A percentile compares a stretch with the other conserved stretches of the same genome.
Conservation (phyloP, 1,284 basidiomycete genomes). For the Leccinum pachyderme region DNA sequence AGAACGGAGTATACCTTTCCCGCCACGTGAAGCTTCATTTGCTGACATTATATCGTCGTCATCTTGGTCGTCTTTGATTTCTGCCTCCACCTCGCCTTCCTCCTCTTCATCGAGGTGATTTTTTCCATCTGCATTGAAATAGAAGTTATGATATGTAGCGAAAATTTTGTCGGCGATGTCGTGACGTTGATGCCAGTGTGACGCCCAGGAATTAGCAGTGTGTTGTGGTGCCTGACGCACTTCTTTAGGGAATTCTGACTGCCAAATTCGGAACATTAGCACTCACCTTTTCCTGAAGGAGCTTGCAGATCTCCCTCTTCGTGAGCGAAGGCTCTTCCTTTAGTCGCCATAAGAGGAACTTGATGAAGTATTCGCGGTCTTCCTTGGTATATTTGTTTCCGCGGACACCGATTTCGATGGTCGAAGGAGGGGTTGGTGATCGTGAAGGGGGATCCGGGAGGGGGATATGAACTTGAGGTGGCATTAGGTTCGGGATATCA, state of each 20-base stretch:
- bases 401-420: conserved; percentile 40
- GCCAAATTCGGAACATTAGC: neutral
- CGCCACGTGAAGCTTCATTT: conserved; percentile 8
- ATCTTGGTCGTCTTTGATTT: conserved; percentile 34
- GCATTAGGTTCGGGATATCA: conserved; percentile 44
- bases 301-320: conserved; percentile 51
- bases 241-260: conserved; percentile 11
- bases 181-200: conserved; percentile 59
- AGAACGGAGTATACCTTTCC: conserved; percentile 9
- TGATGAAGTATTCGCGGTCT: conserved; percentile 62
- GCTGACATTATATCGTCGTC: conserved; percentile 33
- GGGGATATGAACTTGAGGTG: conserved; percentile 53
- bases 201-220: conserved; percentile 52
- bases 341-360: conserved; percentile 60
- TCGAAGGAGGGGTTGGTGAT: conserved; percentile 62
- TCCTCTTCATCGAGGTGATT: conserved; percentile 36
- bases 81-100: conserved; percentile 35
- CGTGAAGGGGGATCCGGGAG: conserved; percentile 61
- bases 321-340: conserved; percentile 49
- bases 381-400: conserved; percentile 62
- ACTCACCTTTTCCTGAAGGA: conserved; percentile 52
- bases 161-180: conserved; percentile 63
- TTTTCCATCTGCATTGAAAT: conserved; percentile 27
- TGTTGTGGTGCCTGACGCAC: conserved; percentile 59
- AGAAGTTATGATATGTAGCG: conserved; percentile 40